Base-by-base conservation (phyloP, 257 asterid species). In the Solanum microdontum region DNA sequence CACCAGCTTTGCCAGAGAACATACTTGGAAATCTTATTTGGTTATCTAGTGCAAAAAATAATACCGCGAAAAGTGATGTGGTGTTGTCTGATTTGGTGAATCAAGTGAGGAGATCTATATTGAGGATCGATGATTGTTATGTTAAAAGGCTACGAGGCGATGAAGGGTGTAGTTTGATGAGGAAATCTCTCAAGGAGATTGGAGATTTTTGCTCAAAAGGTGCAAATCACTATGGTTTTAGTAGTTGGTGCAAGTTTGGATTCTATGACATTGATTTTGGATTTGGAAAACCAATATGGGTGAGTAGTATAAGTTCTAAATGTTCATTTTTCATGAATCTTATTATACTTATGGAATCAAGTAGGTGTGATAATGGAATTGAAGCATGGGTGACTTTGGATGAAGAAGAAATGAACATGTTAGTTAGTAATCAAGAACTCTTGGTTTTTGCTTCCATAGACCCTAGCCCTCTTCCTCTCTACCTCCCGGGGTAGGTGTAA, bases 301-400 rank as follows among this genome's bases (percentile, higher is more conserved):
- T 95, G 7, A 92, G 94, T 33, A 91, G 94, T 90, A 82, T 87
- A 33, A 95, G 92, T 64, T 86, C 95, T 9, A 89, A 93, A n/a
- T 91, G 91, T 75, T 73, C 92, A 12, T 86, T 72, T 73, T 96
- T 91, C 82, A 91, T 93, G 95, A 96, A 96, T 66, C 92, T 95
- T 51, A 83, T 90, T 2, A 48, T 95, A 43, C 87, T 96, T 15
- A 87, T 90, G 90, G 98, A 96, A 26, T 66, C 73, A 32, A 92
- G 90, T 11, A 93, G 72, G 87, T 77, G 89, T 89, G 98, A 91
- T 9, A 86, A 86, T 86, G 98, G 98, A 45, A 87, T 96, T 1
- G 99, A 96, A 91, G 99, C 99, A 5, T 95, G 99, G 99, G 93
- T 96, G 87, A 95, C 98, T 6, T 85, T 96, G 91, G 98, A 93